Percentiles rank a stretch among this genome's conserved stretches.
Conservation (phyloP, 306 rosid species). For the Pterocarpus santalinus region DNA sequence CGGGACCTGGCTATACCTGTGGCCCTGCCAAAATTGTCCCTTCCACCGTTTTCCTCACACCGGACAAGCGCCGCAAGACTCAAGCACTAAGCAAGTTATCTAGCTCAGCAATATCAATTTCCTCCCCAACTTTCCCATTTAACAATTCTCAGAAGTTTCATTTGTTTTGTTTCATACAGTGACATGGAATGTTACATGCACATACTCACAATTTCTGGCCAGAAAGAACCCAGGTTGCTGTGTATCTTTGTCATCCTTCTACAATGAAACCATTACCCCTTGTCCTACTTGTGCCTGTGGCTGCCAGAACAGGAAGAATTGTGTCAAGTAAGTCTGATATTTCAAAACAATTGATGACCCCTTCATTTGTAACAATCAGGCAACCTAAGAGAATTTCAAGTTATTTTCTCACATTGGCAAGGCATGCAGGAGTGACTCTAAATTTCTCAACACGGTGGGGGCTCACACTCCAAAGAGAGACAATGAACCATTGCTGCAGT, state of each 20-base stretch:
- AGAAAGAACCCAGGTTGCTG: conserved; percentile 86
- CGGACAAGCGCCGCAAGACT: conserved; percentile 91
- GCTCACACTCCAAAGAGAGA: conserved; percentile 74
- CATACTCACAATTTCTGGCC: conserved; percentile 90
- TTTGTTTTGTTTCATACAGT: conserved; percentile 59
- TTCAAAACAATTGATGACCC: conserved; percentile 12
- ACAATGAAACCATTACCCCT: conserved; percentile 79
- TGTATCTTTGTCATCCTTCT: conserved; percentile 91
- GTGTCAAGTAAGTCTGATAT: conserved; percentile 71
- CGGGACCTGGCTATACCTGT: conserved; percentile 97
- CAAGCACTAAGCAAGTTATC: conserved; percentile 79
- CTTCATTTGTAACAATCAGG: conserved; percentile 6
- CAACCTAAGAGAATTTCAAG: background rate
- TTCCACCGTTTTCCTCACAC: conserved; percentile 73
- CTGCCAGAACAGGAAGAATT: conserved; percentile 79
- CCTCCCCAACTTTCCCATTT: background rate
- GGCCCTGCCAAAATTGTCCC: conserved; percentile 92
- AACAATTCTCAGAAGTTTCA: conserved; percentile 17
- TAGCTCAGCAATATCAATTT: conserved; percentile 21
- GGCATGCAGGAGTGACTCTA: conserved; percentile 67
- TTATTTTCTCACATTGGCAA: conserved; percentile 33
- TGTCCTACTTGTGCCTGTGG: conserved; percentile 92
- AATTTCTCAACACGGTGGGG: conserved; percentile 61
- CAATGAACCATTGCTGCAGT: conserved; percentile 72
- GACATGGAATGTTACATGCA: conserved; percentile 99